Evolutionary conservation across 305 asterid genomes (phyloP).

Genomic region (Stenogyne calaminthoides): DNA sequence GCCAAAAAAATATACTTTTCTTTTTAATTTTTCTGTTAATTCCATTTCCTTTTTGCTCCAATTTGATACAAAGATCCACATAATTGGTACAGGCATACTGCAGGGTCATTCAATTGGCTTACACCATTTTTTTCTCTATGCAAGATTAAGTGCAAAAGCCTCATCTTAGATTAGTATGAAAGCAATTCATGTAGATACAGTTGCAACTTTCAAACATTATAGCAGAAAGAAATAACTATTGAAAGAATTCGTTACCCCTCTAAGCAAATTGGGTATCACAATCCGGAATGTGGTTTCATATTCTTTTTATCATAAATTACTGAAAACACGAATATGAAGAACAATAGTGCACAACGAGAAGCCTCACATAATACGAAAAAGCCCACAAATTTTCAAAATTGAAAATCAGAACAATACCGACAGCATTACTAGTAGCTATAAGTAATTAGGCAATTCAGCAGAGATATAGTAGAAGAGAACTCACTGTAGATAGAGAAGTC

Average conservation of each 20-base stretch:
- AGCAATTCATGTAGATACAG: not conserved
- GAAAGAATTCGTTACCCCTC: not conserved
- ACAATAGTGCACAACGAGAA: not conserved
- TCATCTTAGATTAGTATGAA: not conserved
- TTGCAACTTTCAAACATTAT: not conserved
- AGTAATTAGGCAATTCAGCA: not conserved
- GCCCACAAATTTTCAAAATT: not conserved
- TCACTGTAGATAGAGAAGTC: slow-evolving; percentile 27
- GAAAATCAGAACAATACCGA: not conserved
- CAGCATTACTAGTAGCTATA: not conserved
- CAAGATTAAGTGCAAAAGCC: not conserved
- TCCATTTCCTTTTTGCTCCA: not conserved
- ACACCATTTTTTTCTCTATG: not conserved
- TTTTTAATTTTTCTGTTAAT: not conserved
- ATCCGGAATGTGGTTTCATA: not conserved
- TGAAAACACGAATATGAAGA: not conserved
- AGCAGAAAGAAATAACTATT: not conserved
- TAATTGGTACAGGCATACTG: not conserved
- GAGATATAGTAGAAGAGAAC: slow-evolving; percentile 15
- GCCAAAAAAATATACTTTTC: not conserved
- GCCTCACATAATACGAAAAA: not conserved
- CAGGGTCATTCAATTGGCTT: not conserved
- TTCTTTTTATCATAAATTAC: not conserved
- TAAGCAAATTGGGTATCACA: not conserved
- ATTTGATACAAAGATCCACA: not conserved